Base-by-base conservation (phyloP, 345 rosid genomes). In the Eucalyptus cloeziana region DNA sequence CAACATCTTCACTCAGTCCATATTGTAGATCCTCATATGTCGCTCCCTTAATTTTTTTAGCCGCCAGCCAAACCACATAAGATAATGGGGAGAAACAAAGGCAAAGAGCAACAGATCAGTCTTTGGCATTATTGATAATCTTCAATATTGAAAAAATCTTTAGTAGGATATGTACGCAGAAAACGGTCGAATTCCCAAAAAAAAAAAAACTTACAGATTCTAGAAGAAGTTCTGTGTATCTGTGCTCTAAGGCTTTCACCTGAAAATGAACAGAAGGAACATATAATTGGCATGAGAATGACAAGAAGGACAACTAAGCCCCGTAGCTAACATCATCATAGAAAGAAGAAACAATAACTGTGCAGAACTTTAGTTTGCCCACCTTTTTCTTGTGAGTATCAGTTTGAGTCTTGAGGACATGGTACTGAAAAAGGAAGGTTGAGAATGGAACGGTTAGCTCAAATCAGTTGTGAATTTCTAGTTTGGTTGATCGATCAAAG, bases 341-440 rank as follows among this genome's bases (percentile, higher is more conserved):
- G 45, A 71, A 71, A 71, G 45, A 37, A 71, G 81, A 71, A 86
- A 31, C 64, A 25, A 45, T 47, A 27, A 25, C 7, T 85, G 27
- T 52, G 47, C 56, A 54, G 27, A 33, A 86, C 88, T 43, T 33
- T 21, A 19, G 31, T 44, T 76, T 33, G 89, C 91, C 89, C 24
- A 94, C 96, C 96, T 94, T 94, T 92, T 94, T 94, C 93, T n/a
- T 92, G 86, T 64, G 87, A 83, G 93, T 94, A 6, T 89, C 91
- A 30, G 94, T 94, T 89, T 93, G 93, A 17, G 93, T 90, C 92
- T 93, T 92, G 90, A 94, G 90, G 89, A 89, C 91, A 87, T 93
- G 94, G 85, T 86, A 89, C 96, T 94, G 94, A 86, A 54, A 88
- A 83, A 37, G 22, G 83, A 54, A 67, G 80, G 86, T 56, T 43